Evolutionary conservation across 352 stramenopile genomes (phyloP), one percentile per base, ranked within the genome.

Genomic region (Pythium sp.): DNA sequence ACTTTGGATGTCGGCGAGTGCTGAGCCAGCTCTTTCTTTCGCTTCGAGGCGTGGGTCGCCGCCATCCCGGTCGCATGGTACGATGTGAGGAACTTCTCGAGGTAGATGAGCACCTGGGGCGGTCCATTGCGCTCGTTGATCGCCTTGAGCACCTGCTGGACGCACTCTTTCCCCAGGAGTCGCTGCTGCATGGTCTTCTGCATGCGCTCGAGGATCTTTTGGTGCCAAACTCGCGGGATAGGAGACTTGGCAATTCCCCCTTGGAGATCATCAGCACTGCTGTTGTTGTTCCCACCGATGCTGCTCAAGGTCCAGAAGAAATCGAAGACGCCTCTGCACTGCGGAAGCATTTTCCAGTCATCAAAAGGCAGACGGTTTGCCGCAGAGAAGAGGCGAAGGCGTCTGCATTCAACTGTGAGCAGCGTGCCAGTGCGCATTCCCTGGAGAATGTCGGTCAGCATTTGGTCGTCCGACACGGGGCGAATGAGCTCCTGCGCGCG

Each of bases 401-500:
- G 76, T 0, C 82, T 79, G 59, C 80, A 91, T 24, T 85, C 62
- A 18, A 87, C 68, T 3, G 73, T 72, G 18, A 74, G 64, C 32
- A 86, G 62, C 8, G 72, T 54, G n/a, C 70, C 73, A 5, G 65
- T 55, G 5, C 68, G 69, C 20, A 80, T 47, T 6, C 73, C 73
- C 2, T 72, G 58, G 15, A 80, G 59, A 32, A 80, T 74, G 20
- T 74, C 74, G 0, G 72, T 68, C 9, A 74, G 55, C 46, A 66
- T 63, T 34, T 67, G 62, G 34, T 75, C 59, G 38, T 81, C 61
- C 18, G 66, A 72, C 24, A 89, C 53, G 1, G 82, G 77, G 0
- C 80, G 80, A 32, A 91, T 78, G 32, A 91, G 55, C 32, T 89
- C 79, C 14, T 81, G 72, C 26, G 82, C 80, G 20, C 73, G 72